Base-by-base conservation (phyloP, 2,329 filamentous ascomycete species). In the Helicocarpus griseus region DNA sequence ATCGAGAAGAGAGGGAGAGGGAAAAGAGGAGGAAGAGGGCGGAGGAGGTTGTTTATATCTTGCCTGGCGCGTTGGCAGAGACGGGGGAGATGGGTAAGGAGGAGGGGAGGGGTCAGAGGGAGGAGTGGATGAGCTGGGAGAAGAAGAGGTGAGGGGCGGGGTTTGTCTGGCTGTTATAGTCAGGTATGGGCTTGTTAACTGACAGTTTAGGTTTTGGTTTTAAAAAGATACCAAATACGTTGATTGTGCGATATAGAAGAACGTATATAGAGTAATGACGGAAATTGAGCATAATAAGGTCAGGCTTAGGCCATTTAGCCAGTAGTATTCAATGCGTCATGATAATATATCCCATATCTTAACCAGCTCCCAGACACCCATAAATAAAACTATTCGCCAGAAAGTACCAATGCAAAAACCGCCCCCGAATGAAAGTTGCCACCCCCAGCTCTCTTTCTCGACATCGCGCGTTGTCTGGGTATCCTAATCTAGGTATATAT, bases 41-140 rank as follows among this genome's bases (percentile, higher is more conserved):
- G 65, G 60, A 56, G 14, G 66, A 61, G 60, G 72, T 80, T 43
- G 65, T 83, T 6, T 87, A 82, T 70, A 54, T 86, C 26, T 66
- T 86, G 13, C 79, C 80, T 0, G 81, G 76, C 11, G 78, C 77
- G 6, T 63, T 86, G 58, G 63, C 81, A 61, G 74, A 73, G 53
- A 85, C 81, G 33, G 74, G 73, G 53, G 72, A 77, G 41, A 78
- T 86, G 77, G 68, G 62, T 45, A 59, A 58, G 11, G 65, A 69
- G 53, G 63, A 65, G 48, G 59, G 63, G 51, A 58, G 58, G 35
- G 57, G 62, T 46, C 59, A 54, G n/a, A 59, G 58, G 39, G 60
- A 64, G 57, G 68, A 65, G 63, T 73, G 64, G 72, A 63, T 58
- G 48, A 53, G 33, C 4, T 68, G 65, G 67, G 54, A 52, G 24